A percentile compares a stretch with the other conserved stretches of the same genome.
These are phyloP conservation scores for Pichia norvegensis DNA, from an alignment of 1,139 yeast species.

Conservation along the genomic window DNA sequence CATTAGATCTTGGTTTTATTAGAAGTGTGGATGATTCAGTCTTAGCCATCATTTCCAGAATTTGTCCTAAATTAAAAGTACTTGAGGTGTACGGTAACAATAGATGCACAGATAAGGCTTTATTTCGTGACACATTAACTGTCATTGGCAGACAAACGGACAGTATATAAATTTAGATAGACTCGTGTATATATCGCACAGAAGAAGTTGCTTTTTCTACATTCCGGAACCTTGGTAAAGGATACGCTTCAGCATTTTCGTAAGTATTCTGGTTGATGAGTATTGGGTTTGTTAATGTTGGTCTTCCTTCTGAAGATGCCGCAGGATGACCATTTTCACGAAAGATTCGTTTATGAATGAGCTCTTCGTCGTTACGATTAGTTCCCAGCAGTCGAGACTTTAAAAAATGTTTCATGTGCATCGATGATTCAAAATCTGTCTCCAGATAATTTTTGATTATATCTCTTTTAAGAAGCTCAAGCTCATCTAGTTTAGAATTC, in stretches of 20 bases:
- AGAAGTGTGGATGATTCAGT: constrained; percentile 62
- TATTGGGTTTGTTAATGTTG: constrained; percentile 46
- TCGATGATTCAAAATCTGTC: constrained; percentile 26
- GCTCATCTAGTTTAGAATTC: constrained; percentile 20
- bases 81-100: constrained; percentile 78
- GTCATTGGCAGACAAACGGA: constrained; percentile 77
- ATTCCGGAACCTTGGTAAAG: constrained; percentile 51
- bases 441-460: constrained; percentile 22
- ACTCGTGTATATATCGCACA: constrained; percentile 20
- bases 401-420: constrained; percentile 24
- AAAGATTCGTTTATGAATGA: constrained; percentile 30
- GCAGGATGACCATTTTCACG: constrained; percentile 60
- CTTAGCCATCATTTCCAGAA: constrained; percentile 43
- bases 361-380: constrained; percentile 27
- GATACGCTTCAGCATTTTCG: constrained; percentile 26
- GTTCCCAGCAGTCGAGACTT: constrained; percentile 24
- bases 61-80: constrained; percentile 53
- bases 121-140: constrained; percentile 45
- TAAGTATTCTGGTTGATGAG: background rate
- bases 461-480: constrained; percentile 18
- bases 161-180: constrained; percentile 32
- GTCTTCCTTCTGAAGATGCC: constrained; percentile 41
- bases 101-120: constrained; percentile 52
- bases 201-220: constrained; percentile 41
- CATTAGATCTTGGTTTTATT: constrained; percentile 70